Conservation (phyloP, 441 rosid species). For the Capsella rubella region DNA sequence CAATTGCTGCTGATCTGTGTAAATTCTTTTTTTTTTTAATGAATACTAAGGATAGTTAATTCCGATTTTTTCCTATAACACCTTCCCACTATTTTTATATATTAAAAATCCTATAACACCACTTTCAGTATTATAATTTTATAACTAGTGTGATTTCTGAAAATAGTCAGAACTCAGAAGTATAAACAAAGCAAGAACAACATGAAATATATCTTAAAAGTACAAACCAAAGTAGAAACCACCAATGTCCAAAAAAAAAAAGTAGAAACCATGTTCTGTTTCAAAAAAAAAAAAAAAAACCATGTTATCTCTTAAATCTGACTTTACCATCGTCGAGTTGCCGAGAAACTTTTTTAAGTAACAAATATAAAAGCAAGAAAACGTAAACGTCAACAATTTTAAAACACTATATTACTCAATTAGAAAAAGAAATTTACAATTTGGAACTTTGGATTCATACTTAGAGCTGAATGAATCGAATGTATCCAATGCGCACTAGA, state of each 20-base stretch:
- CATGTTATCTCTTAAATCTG: background rate
- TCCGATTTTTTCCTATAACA: too few species aligned
- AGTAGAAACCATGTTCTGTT: too few species aligned
- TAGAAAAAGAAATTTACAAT: too few species aligned
- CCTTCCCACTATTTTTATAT: too few species aligned
- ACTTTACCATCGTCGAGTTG: background rate
- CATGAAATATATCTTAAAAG: background rate
- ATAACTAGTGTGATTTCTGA: too few species aligned
- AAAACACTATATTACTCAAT: background rate
- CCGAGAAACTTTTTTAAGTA: background rate
- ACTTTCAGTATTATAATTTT: too few species aligned
- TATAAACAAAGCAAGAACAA: background rate
- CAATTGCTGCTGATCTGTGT: background rate
- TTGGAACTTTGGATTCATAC: background rate
- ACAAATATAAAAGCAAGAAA: background rate
- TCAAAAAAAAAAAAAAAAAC: too few species aligned
- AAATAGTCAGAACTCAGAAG: too few species aligned
- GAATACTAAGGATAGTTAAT: background rate
- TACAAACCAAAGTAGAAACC: background rate
- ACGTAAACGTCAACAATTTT: background rate
- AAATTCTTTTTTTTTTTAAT: background rate
- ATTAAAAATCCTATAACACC: too few species aligned
- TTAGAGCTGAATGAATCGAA: background rate
- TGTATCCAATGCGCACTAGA: background rate
- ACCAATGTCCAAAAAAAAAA: too few species aligned